Evolutionary conservation across 768 basidiomycete genomes (phyloP), one percentile per base, ranked within the genome.

Genomic region (Russula ochroleuca): DNA sequence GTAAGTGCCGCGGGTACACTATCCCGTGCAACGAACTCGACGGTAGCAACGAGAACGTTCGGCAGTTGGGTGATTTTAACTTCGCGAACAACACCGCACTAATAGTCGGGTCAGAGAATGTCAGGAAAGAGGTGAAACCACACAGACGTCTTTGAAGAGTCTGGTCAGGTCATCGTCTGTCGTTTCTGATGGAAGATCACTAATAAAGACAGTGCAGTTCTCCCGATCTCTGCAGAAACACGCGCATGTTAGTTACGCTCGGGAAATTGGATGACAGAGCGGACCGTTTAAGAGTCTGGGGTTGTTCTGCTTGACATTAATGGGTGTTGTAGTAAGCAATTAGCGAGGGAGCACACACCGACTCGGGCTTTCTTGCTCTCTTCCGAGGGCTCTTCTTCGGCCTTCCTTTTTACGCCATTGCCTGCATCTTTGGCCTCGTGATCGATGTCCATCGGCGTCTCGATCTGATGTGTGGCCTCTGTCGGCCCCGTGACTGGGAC

Each of bases 1-100:
- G 94, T 96, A 43, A 96, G 78, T 2, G 92, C 97, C 0, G 85
- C 84, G 10, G 93, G 92, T 2, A 98, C 81, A 62, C 83, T 83
- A 17, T 92, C 92, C 87, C 93, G 78, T 33, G 84, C 80, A 62
- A 78, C 78, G 72, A 99, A 98, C 73, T 99, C 97, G 25, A 98
- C 86, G 19, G 92, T 91, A 0, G 93, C 96, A 0, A 94, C 88
- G 4, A 85, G 68, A 1, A 80, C 73, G 50, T 80, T 78, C 2
- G 79, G 77, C 52, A 92, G 74, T 43, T 79, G 71, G 1, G 86
- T 88, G 58, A 96, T 78, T 67, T 92, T 94, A 62, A 91, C 80
- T 72, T 96, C 95, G 40, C 95, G 86, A 19, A 98, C 79, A 52
- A 75, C 76, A 13, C 97, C 97, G 69, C 95, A 98, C 95, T 98